Evolutionary conservation across 805 yeast species (phyloP), one percentile per base, ranked within the genome.

Genomic region (Zygosaccharomyces rouxii): DNA sequence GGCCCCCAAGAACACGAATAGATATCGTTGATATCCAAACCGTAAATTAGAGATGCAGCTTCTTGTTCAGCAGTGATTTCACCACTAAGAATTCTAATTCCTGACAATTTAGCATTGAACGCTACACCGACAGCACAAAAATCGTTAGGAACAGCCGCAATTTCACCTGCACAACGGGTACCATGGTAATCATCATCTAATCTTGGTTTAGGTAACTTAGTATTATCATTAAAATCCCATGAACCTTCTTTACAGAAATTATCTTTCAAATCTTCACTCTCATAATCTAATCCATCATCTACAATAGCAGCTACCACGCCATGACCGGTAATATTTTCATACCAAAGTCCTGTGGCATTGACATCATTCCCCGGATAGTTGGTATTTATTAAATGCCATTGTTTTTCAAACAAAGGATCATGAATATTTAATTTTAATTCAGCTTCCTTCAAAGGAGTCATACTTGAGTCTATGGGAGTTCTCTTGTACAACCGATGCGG

Each of bases 1-100:
- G 99, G 99, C 6, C 99, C 99, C 99, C 99, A 94, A 3, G 97
- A 89, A 67, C 99, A 94, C 3, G 96, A 87, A 65, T 89, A 94
- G 35, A 94, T 94, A 66, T 94, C 96, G 67, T 94, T 94, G 23
- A 80, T 78, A 52, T 88, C 90, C 54, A 86, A 71, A 0, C 82
- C 90, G 67, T 86, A 85, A 31, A 86, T 75, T 74, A 94, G 72
- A 1, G 98, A 86, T 2, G 86, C 80, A 0, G 98, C 98, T 67
- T 94, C 99, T 54, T 90, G 96, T 50, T 84, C 96, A 2, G 87
- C 72, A 2, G 92, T 80, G 42, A 94, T 79, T 40, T 77, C 73
- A 2, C 89, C 95, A 1, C 95, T 84, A 40, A 94, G 75, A 50
- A 94, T 92, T 46, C 99, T 78, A 29, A 94, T 79, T 0, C 99